Conservation (phyloP, 2,329 filamentous ascomycete species). For the Chlorencoelia australis region DNA sequence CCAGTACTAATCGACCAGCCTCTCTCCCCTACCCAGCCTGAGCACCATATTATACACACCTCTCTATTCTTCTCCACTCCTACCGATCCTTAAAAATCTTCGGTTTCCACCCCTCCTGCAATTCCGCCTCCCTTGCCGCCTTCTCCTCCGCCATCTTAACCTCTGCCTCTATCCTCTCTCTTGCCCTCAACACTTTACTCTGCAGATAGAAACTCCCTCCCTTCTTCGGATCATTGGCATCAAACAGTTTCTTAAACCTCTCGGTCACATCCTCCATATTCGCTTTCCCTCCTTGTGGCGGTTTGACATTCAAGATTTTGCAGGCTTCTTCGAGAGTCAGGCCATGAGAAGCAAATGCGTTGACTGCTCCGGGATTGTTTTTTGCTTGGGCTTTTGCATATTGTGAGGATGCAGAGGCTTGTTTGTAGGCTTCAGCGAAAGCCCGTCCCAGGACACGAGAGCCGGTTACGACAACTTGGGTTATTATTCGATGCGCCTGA, state of each 20-base stretch:
- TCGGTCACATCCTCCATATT: constrained; percentile 72
- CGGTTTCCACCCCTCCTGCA: constrained; percentile 82
- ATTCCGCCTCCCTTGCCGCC: constrained; percentile 64
- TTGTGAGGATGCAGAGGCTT: constrained; percentile 78
- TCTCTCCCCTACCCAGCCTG: neutral
- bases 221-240: constrained; percentile 88
- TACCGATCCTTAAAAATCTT: constrained; percentile 86
- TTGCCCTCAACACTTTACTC: constrained; percentile 86
- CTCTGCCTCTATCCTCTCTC: constrained; percentile 87
- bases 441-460: constrained; percentile 86
- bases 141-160: constrained; percentile 62
- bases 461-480: constrained; percentile 85
- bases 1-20: neutral
- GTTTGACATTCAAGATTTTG: constrained; percentile 92
- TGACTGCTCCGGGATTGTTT: constrained; percentile 35
- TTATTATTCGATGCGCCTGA: constrained; percentile 89
- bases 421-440: constrained; percentile 89
- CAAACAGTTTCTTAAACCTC: constrained; percentile 90
- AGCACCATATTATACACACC: constrained; percentile 1
- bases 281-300: constrained; percentile 66
- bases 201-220: constrained; percentile 97
- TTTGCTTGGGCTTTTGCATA: constrained; percentile 68
- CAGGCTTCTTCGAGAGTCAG: constrained; percentile 94
- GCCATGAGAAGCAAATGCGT: constrained; percentile 49
- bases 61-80: constrained; percentile 1